These are phyloP conservation scores for Vicia faba DNA, from an alignment of 306 rosid genomes.

Conservation along the genomic window DNA sequence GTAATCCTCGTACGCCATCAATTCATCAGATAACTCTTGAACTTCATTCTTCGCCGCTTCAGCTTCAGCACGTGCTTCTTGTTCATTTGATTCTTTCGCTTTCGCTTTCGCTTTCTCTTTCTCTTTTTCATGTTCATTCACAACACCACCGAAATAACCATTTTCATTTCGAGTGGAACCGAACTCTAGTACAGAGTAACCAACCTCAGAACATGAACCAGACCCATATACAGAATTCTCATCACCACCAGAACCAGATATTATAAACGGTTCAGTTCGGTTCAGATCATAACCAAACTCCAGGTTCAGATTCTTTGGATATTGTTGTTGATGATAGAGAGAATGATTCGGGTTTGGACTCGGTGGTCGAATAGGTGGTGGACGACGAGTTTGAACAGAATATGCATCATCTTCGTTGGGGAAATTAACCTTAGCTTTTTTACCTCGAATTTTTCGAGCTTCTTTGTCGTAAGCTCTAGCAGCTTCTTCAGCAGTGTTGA, in stretches of 20 bases:
- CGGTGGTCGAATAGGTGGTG: slow-evolving; percentile 10
- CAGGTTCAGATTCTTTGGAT: slow-evolving; percentile 41
- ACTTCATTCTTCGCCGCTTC: slow-evolving; percentile 51
- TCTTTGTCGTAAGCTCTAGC: slow-evolving; percentile 92
- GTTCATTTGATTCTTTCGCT: slow-evolving; percentile 10
- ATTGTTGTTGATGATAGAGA: slow-evolving; percentile 25
- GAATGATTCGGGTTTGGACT: slow-evolving; percentile 11
- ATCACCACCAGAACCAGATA: slow-evolving; percentile 36
- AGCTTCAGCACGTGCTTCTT: not conserved
- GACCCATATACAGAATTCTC: slow-evolving; percentile 46
- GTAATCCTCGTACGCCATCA: slow-evolving; percentile 77
- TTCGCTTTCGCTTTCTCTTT: slow-evolving; percentile 29
- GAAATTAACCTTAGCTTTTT: slow-evolving; percentile 89
- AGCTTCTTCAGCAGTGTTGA: slow-evolving; percentile 91
- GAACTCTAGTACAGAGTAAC: slow-evolving; percentile 37
- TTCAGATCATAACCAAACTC: slow-evolving; percentile 64
- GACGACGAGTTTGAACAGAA: slow-evolving; percentile 36
- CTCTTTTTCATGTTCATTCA: slow-evolving; percentile 10
- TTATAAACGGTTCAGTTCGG: slow-evolving; percentile 36
- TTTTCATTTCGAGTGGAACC: slow-evolving; percentile 23
- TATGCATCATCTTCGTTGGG: slow-evolving; percentile 64
- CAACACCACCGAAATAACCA: slow-evolving; percentile 1
- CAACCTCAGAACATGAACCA: slow-evolving; percentile 41
- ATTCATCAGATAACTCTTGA: slow-evolving; percentile 75
- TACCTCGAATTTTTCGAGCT: slow-evolving; percentile 87